Evolutionary conservation across 495 filamentous ascomycete species (phyloP), one percentile per base, ranked within the genome.

Genomic region (Talaromyces ruber): DNA sequence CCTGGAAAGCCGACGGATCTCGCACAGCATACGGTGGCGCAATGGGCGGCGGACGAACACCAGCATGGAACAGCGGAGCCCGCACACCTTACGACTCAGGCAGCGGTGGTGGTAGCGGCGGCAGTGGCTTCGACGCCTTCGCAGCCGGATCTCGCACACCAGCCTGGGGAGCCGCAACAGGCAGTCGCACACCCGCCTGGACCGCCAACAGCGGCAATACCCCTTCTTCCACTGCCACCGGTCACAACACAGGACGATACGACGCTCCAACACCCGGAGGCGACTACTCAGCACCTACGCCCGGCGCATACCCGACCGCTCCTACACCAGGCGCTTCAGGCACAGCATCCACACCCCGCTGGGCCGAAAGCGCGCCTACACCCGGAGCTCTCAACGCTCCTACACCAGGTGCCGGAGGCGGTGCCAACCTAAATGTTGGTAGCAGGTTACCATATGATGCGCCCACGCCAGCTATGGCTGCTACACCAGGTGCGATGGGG

Each of bases 251-350:
- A 14, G 51, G 51, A 54, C 18, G 84, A 72, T 87, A 86, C 64
- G 88, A 91, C 58, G 88, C 89, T 6, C 91, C 91, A 6, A 94
- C 91, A 0, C 91, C 91, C 0, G 89, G 89, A 8, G 88, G 82
- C 54, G 75, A 79, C 32, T 84, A 79, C 62, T 77, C 77, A 25
- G 81, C 80, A 16, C 79, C 80, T 43, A 83, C 81, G 0, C 81
- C 81, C 0, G 72, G 76, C 9, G 78, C 73, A 32, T 80, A 76
- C 29, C 71, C 66, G 37, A 68, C 81, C 30, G 89, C 90, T 12
- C 88, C 91, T 16, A 92, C 89, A 0, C 88, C 89, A 0, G 86
- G 83, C 34, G 84, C 80, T 61, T 88, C 86, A 47, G 90, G 91
- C 1, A 88, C 86, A 45, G 90, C 91, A 1, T 89, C 92, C 0